phyloP scores from a whole-genome alignment of 1,284 basidiomycete genomes.

The Ustilago sp. region DNA sequence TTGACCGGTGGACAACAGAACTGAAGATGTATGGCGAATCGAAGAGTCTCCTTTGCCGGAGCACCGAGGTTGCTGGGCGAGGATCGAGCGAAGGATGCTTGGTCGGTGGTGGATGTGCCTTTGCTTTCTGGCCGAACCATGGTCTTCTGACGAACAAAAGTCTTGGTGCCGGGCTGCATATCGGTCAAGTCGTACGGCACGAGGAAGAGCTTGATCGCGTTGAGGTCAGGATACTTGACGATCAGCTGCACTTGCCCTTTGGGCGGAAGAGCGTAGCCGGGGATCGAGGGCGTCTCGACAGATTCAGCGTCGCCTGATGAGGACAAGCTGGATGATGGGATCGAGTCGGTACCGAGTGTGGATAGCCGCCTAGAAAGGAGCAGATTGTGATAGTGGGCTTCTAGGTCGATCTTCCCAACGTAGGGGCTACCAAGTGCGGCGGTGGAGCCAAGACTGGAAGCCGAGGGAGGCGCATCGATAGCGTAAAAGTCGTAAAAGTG shows the following conservation, averaged over 20 bases:
- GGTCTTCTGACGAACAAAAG: conserved; percentile 61
- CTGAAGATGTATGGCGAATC: conserved; percentile 64
- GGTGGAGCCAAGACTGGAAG: conserved; percentile 18
- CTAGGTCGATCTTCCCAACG: conserved; percentile 70
- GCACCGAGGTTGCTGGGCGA: conserved; percentile 9
- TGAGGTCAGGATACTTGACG: conserved; percentile 71
- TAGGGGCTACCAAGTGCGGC: conserved; percentile 65
- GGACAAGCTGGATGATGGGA: background rate
- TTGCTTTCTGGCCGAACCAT: conserved; percentile 5
- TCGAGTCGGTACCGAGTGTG: conserved; percentile 2
- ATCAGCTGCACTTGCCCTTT: conserved; percentile 73
- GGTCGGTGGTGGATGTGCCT: background rate
- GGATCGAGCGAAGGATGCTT: background rate
- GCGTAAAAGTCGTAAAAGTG: conserved; percentile 66
- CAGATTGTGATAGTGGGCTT: conserved; percentile 59
- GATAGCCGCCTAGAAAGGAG: conserved; percentile 20
- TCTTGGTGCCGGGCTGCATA: conserved; percentile 65
- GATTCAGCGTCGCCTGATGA: background rate
- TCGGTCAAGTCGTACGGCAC: conserved; percentile 72
- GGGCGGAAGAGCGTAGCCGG: conserved; percentile 72
- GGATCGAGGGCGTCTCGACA: conserved; percentile 62
- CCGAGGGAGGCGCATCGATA: conserved; percentile 16
- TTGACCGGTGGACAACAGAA: conserved; percentile 49
- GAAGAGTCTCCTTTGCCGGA: conserved; percentile 45
- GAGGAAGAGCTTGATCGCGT: conserved; percentile 72